These are phyloP conservation scores for Ustilago shanxiensis DNA, from an alignment of 1,284 basidiomycete species.

Conservation along the genomic window DNA sequence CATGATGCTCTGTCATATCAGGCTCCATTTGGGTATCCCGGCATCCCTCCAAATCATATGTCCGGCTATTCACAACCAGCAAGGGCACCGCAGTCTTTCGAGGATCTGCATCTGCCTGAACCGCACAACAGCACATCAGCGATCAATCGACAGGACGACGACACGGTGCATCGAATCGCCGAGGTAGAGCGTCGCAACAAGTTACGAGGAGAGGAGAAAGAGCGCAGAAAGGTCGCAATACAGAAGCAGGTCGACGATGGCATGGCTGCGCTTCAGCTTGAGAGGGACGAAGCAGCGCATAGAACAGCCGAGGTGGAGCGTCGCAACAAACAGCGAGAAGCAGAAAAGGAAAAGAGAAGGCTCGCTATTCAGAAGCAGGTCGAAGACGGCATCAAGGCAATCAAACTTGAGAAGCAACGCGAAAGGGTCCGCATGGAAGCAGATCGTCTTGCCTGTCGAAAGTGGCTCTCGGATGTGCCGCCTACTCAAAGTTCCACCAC, in stretches of 20 bases:
- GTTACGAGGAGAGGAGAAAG: slow-evolving; percentile 26
- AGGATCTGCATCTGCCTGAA: not conserved
- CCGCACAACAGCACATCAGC: not conserved
- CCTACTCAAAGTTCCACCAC: not conserved
- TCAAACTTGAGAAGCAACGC: slow-evolving; percentile 25
- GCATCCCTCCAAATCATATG: not conserved
- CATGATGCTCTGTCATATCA: not conserved
- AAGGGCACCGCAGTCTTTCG: not conserved
- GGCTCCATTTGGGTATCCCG: not conserved
- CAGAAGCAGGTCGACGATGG: slow-evolving; percentile 31
- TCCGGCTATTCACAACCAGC: not conserved
- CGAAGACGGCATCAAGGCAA: slow-evolving; percentile 28
- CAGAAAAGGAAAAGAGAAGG: slow-evolving; percentile 25
- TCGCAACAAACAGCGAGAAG: slow-evolving; percentile 33
- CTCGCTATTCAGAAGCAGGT: slow-evolving; percentile 26
- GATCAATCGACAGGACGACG: slow-evolving; percentile 3
- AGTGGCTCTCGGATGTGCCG: slow-evolving; percentile 21
- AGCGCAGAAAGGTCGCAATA: slow-evolving; percentile 21
- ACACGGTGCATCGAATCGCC: slow-evolving; percentile 19
- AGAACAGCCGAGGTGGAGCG: slow-evolving; percentile 27
- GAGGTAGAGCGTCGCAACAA: slow-evolving; percentile 42
- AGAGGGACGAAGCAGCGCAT: slow-evolving; percentile 20
- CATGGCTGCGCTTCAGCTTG: slow-evolving; percentile 26
- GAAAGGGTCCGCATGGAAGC: slow-evolving; percentile 19
- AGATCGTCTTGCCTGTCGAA: slow-evolving; percentile 26